These are phyloP conservation scores for Clonostachys sp. DNA, from an alignment of 2,329 filamentous ascomycete genomes.

Conservation along the genomic window DNA sequence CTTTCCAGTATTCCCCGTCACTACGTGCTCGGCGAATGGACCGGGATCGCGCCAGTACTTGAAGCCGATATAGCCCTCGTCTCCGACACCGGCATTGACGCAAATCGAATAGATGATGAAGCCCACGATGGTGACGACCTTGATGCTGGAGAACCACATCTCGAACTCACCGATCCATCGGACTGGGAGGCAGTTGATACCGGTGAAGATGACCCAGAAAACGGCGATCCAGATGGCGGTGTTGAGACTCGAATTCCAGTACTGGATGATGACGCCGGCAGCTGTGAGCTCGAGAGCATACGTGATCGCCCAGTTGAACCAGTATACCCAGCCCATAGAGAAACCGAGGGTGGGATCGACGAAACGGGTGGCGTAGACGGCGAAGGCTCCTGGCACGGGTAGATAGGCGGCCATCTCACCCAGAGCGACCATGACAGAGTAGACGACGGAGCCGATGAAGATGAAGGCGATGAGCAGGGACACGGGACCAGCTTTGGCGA, in stretches of 20 bases:
- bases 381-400: slow-evolving; percentile 9
- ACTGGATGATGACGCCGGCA: slow-evolving; percentile 36
- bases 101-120: slow-evolving; percentile 41
- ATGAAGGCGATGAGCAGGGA: slow-evolving; percentile 38
- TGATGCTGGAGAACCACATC: slow-evolving; percentile 44
- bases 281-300: slow-evolving; percentile 34
- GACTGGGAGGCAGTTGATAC: slow-evolving; percentile 22
- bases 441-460: slow-evolving; percentile 48
- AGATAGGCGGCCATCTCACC: slow-evolving; percentile 20
- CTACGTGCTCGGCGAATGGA: slow-evolving; percentile 59
- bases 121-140: slow-evolving; percentile 45
- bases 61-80: slow-evolving; percentile 69
- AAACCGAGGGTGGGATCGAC: slow-evolving; percentile 22
- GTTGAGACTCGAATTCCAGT: slow-evolving; percentile 24
- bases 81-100: slow-evolving; percentile 53
- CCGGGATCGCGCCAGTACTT: slow-evolving; percentile 66
- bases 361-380: slow-evolving; percentile 12
- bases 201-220: slow-evolving; percentile 9
- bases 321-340: slow-evolving; percentile 33
- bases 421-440: slow-evolving; percentile 43
- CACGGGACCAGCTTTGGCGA: slow-evolving; percentile 22
- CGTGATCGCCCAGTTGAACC: slow-evolving; percentile 40
- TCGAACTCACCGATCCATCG: slow-evolving; percentile 46
- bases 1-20: slow-evolving; percentile 48
- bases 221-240: slow-evolving; percentile 2